Evolutionary conservation across 2,329 filamentous ascomycete genomes (phyloP).

Genomic region (Pleoardoris graminearum): DNA sequence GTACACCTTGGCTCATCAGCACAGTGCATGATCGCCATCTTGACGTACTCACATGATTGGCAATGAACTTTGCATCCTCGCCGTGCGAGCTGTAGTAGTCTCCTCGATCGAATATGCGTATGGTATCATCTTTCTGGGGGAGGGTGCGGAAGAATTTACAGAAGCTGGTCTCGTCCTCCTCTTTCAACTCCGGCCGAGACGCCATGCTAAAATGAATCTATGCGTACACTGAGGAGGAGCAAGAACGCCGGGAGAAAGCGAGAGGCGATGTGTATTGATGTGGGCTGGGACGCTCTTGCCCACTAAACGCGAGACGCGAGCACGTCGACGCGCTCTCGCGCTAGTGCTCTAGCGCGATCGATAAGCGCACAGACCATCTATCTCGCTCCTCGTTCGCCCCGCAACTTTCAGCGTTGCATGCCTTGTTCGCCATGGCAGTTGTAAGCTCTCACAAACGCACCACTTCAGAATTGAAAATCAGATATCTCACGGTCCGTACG

Average conservation of each 20-base stretch:
- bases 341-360: conserved; percentile 4
- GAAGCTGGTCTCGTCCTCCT: conserved; percentile 96
- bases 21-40: not conserved
- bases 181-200: conserved; percentile 63
- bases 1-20: conserved; percentile 68
- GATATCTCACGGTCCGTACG: too few relatives aligned
- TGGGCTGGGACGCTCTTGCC: conserved; percentile 6
- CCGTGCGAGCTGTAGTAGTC: conserved; percentile 97
- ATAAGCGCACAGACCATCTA: not conserved
- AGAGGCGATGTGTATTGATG: not conserved
- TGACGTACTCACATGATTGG: conserved; percentile 64
- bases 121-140: conserved; percentile 70
- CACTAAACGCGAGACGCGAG: conserved; percentile 13
- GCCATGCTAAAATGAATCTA: conserved; percentile 48
- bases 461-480: not conserved
- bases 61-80: conserved; percentile 81
- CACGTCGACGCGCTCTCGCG: conserved; percentile 16
- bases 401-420: too few relatives aligned
- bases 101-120: conserved; percentile 90
- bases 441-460: not conserved
- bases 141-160: conserved; percentile 95
- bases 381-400: not conserved
- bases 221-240: not conserved
- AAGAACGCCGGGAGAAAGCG: not conserved
- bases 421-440: not conserved